phyloP scores from a whole-genome alignment of 1,139 yeast genomes.

The Blastobotrys persicus region DNA sequence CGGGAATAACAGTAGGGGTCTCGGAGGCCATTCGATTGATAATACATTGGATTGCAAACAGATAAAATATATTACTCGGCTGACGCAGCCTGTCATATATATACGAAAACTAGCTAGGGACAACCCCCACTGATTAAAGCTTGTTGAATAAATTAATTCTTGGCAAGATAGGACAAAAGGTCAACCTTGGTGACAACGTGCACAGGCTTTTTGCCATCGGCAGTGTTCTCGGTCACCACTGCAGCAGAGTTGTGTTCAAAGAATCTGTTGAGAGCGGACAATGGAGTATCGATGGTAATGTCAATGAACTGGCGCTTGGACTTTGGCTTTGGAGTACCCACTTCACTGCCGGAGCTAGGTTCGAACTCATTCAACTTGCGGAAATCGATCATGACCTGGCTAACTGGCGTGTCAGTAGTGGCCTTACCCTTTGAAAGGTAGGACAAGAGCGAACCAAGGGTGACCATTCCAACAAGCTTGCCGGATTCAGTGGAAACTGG shows the following conservation, averaged over 20 bases:
- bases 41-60: too few relatives aligned
- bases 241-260: conserved; percentile 88
- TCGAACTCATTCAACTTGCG: conserved; percentile 58
- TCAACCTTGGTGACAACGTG: conserved; percentile 90
- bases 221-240: conserved; percentile 61
- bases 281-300: conserved; percentile 66
- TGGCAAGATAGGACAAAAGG: conserved; percentile 63
- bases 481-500: conserved; percentile 68
- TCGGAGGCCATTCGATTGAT: too few relatives aligned
- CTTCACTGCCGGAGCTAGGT: conserved; percentile 39
- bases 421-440: conserved; percentile 63
- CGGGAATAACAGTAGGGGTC: too few relatives aligned
- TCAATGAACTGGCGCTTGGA: conserved; percentile 67
- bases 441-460: conserved; percentile 71
- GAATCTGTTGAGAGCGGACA: conserved; percentile 69
- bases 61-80: too few relatives aligned
- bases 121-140: too few relatives aligned
- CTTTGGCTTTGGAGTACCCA: conserved; percentile 47
- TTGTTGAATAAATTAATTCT: conserved; percentile 17
- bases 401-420: conserved; percentile 59
- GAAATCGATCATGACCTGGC: conserved; percentile 68
- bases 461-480: conserved; percentile 71
- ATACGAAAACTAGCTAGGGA: too few relatives aligned
- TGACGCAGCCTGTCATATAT: too few relatives aligned
- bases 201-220: conserved; percentile 55